These are phyloP conservation scores for Plantago major DNA, from an alignment of 257 asterid genomes.

Conservation along the genomic window DNA sequence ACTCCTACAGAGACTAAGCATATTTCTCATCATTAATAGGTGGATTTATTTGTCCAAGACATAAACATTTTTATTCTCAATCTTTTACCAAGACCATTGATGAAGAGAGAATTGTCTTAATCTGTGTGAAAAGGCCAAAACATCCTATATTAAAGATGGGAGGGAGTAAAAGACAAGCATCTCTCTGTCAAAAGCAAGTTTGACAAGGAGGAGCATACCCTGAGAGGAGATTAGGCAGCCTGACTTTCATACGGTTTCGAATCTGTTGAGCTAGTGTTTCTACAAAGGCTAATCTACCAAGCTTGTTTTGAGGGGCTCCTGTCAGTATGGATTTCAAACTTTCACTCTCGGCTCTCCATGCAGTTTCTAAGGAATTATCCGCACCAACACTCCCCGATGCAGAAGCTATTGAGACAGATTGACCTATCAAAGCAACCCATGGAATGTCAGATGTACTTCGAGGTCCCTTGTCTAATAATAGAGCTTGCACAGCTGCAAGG, in stretches of 20 bases:
- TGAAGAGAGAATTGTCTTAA: too few species aligned
- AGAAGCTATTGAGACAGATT: constrained; percentile 88
- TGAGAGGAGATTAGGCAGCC: constrained; percentile 87
- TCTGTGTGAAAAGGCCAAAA: too few species aligned
- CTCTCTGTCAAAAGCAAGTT: constrained; percentile 8
- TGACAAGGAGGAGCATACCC: constrained; percentile 45
- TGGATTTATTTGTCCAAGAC: too few species aligned
- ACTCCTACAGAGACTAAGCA: too few species aligned
- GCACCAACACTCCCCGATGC: constrained; percentile 72
- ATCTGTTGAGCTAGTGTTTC: constrained; percentile 94
- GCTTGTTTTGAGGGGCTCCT: constrained; percentile 92
- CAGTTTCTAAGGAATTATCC: constrained; percentile 89
- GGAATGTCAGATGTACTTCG: constrained; percentile 89
- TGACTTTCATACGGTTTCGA: constrained; percentile 79
- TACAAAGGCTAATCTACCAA: constrained; percentile 91
- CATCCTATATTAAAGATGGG: too few species aligned
- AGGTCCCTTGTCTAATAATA: constrained; percentile 87
- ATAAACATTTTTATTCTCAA: too few species aligned
- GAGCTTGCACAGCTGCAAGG: constrained; percentile 97
- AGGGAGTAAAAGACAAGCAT: not conserved
- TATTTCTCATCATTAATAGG: too few species aligned
- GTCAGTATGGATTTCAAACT: constrained; percentile 78
- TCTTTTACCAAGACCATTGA: too few species aligned
- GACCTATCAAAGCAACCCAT: constrained; percentile 99
- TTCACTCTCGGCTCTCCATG: constrained; percentile 94